These are phyloP conservation scores for Penicillium fimorum DNA, from an alignment of 495 filamentous ascomycete genomes.

Conservation along the genomic window DNA sequence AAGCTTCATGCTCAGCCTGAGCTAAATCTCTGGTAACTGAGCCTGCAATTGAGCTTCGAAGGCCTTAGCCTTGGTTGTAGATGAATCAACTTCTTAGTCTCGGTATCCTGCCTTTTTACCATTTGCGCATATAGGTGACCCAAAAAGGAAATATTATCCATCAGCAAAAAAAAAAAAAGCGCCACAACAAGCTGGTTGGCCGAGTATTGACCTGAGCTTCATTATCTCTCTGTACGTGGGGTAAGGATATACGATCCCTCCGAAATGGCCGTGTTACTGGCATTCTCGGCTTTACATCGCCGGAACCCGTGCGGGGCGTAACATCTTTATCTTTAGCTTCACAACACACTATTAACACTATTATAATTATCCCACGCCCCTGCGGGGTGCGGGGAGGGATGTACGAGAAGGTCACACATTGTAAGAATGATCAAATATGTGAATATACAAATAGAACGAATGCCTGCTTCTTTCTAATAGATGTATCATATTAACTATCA, in stretches of 20 bases:
- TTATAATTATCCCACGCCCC: neutral
- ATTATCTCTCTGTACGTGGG: too few relatives aligned
- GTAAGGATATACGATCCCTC: neutral
- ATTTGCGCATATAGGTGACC: too few relatives aligned
- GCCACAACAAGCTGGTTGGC: neutral
- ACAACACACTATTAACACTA: neutral
- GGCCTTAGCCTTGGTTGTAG: too few relatives aligned
- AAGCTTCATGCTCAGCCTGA: too few relatives aligned
- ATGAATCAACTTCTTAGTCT: too few relatives aligned
- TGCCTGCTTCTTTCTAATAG: neutral
- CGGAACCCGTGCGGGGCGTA: conserved; percentile 14
- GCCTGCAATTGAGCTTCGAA: too few relatives aligned
- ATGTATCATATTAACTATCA: neutral
- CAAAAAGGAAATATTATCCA: conserved; percentile 9
- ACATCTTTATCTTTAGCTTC: conserved; percentile 1
- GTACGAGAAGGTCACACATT: conserved; percentile 4
- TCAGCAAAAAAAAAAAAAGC: neutral
- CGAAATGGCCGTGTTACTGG: conserved; percentile 3
- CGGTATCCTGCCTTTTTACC: too few relatives aligned
- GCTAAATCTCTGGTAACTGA: too few relatives aligned
- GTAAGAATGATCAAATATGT: neutral
- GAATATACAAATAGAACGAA: neutral
- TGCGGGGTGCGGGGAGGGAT: conserved; percentile 5
- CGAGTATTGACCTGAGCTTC: neutral
- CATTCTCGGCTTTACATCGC: conserved; percentile 7